Percentiles rank a stretch among this genome's conserved stretches.
Conservation (phyloP, 148 eudicot genomes). For the Vaccinium corymbosum region DNA sequence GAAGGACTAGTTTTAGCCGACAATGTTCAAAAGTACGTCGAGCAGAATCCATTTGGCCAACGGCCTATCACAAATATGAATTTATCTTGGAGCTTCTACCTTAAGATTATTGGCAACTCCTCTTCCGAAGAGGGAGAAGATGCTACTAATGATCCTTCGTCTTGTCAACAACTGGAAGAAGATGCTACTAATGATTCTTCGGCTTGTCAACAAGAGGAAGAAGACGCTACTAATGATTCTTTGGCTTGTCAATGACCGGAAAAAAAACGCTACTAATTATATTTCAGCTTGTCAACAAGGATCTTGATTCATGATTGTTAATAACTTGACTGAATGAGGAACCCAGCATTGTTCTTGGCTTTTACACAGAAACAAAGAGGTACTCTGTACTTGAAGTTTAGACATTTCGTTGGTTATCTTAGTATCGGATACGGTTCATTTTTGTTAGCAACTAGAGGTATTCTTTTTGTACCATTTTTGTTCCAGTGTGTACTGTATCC, state of each 20-base stretch:
- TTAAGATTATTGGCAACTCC: conserved; percentile 30
- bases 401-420: background rate
- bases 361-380: background rate
- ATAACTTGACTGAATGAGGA: background rate
- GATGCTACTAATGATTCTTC: background rate
- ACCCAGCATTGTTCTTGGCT: background rate
- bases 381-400: background rate
- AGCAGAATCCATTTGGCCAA: conserved; percentile 72
- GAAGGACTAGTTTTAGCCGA: conserved; percentile 53
- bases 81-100: conserved; percentile 51
- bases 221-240: background rate
- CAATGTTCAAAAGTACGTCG: conserved; percentile 55
- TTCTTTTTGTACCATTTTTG: background rate
- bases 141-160: background rate
- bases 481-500: background rate
- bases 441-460: background rate
- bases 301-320: background rate
- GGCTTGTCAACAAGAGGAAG: background rate
- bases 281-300: background rate
- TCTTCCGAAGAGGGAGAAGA: conserved; percentile 9
- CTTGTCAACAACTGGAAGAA: background rate
- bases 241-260: background rate
- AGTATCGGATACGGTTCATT: background rate
- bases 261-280: background rate
- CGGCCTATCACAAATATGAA: conserved; percentile 44